These are phyloP conservation scores for Exobasidium rhododendri DNA, from an alignment of 1,284 basidiomycete species.

Conservation along the genomic window DNA sequence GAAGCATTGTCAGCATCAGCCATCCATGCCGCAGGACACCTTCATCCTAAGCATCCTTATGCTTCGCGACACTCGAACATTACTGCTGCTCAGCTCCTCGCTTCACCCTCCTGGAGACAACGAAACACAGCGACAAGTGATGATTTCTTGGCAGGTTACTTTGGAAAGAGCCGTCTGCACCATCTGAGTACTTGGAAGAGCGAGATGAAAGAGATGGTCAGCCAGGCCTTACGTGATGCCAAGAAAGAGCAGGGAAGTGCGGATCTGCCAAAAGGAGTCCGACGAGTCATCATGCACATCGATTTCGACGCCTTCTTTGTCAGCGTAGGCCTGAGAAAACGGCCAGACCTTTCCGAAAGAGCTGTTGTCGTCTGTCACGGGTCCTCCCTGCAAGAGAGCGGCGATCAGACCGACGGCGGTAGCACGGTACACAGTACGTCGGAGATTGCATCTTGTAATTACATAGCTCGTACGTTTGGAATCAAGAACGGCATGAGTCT, in stretches of 20 bases:
- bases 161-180: constrained; percentile 85
- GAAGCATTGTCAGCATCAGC: constrained; percentile 26
- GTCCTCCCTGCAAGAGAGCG: constrained; percentile 7
- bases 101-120: constrained; percentile 66
- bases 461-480: constrained; percentile 83
- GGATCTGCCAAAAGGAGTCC: constrained; percentile 51
- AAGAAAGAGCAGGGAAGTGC: constrained; percentile 66
- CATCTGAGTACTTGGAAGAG: constrained; percentile 89
- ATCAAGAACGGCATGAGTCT: constrained; percentile 91
- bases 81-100: constrained; percentile 37
- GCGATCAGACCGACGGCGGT: constrained; percentile 7
- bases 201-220: constrained; percentile 76
- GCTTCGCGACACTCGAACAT: constrained; percentile 33
- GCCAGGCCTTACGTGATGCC: constrained; percentile 62
- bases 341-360: constrained; percentile 54
- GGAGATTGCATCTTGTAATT: constrained; percentile 90
- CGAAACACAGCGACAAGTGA: constrained; percentile 78
- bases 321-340: constrained; percentile 40
- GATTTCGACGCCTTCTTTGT: constrained; percentile 95
- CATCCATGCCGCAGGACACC: constrained; percentile 18
- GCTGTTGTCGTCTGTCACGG: constrained; percentile 94
- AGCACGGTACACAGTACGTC: constrained; percentile 38
- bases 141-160: constrained; percentile 84
- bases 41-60: constrained; percentile 21
- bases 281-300: constrained; percentile 48